These are phyloP conservation scores for Scedosporium apiospermum DNA, from an alignment of 2,329 filamentous ascomycete genomes.

Conservation along the genomic window DNA sequence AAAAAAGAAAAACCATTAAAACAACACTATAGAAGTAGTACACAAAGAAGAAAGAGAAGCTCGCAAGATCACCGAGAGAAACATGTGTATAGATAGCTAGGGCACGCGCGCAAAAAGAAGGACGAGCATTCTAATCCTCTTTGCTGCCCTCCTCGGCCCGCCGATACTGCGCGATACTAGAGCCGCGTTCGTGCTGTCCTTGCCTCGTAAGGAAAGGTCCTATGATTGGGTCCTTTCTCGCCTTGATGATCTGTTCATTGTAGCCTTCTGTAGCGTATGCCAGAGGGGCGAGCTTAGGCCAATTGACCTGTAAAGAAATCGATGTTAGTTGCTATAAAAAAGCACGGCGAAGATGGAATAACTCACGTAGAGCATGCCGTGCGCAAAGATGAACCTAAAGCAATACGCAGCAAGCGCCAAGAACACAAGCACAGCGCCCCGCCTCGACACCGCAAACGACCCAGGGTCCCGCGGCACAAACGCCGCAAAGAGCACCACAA, in stretches of 20 bases:
- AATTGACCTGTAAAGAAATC: constrained; percentile 65
- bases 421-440: constrained; percentile 76
- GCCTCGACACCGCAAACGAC: constrained; percentile 68
- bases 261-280: constrained; percentile 82
- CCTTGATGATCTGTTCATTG: constrained; percentile 74
- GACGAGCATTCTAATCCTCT: constrained; percentile 66
- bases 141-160: constrained; percentile 97
- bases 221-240: constrained; percentile 71
- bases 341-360: neutral
- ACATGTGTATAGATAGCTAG: neutral
- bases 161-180: constrained; percentile 72
- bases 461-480: constrained; percentile 64
- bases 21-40: neutral
- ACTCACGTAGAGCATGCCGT: constrained; percentile 93
- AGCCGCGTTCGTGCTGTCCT: constrained; percentile 61
- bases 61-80: neutral
- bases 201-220: constrained; percentile 52
- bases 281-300: constrained; percentile 90
- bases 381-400: constrained; percentile 65
- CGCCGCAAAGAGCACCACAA: constrained; percentile 64
- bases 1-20: neutral
- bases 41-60: neutral
- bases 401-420: constrained; percentile 60
- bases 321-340: constrained; percentile 11
- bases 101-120: neutral